Evolutionary conservation across 2,329 filamentous ascomycete species (phyloP).

Genomic region (Botrytis aclada): DNA sequence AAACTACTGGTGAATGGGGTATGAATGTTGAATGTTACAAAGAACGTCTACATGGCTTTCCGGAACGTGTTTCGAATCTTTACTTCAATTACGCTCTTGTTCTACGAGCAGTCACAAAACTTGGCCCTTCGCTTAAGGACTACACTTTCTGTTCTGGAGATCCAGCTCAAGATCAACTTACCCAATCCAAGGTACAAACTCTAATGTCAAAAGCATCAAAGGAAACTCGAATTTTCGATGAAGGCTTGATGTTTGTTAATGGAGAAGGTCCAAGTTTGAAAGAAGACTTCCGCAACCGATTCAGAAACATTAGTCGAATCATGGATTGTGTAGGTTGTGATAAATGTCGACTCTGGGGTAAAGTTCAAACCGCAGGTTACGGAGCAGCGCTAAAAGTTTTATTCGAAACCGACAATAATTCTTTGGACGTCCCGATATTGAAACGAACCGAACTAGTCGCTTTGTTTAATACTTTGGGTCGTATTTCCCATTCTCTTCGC

Average conservation of each 20-base stretch:
- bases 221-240: conserved; percentile 83
- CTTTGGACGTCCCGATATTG: conserved; percentile 63
- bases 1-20: conserved; percentile 88
- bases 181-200: conserved; percentile 75
- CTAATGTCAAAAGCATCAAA: conserved; percentile 69
- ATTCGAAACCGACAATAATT: conserved; percentile 77
- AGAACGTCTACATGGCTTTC: conserved; percentile 75
- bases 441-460: conserved; percentile 91
- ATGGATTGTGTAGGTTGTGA: conserved; percentile 99
- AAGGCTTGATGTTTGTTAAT: conserved; percentile 89
- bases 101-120: conserved; percentile 84
- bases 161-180: conserved; percentile 69
- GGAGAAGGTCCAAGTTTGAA: conserved; percentile 75
- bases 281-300: conserved; percentile 95
- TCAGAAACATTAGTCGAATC: conserved; percentile 91
- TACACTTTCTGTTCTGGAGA: conserved; percentile 96
- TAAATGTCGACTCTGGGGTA: conserved; percentile 97
- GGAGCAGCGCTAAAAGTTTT: conserved; percentile 92
- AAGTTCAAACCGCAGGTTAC: conserved; percentile 91
- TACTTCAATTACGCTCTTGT: conserved; percentile 99
- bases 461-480: conserved; percentile 88
- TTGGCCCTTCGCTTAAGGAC: conserved; percentile 71
- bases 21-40: conserved; percentile 90
- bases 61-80: conserved; percentile 91
- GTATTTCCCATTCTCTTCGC: conserved; percentile 76